Conservation (phyloP, 176 grass and related monocot genomes). For the Paspalum notatum region DNA sequence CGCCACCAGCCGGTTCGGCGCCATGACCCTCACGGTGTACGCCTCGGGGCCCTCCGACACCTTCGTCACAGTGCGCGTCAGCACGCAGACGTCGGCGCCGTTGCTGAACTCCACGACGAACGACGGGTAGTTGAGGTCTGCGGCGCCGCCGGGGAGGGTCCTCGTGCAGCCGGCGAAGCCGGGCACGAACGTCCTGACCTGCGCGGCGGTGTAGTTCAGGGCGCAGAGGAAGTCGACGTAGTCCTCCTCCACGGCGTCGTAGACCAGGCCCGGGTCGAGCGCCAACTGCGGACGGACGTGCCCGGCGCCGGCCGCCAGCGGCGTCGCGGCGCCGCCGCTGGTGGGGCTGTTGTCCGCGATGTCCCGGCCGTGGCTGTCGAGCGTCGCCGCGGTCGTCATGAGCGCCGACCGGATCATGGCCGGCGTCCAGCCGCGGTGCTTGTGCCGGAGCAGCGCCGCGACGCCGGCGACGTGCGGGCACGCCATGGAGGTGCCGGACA, state of each 20-base stretch:
- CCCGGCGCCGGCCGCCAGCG: conserved; percentile 35
- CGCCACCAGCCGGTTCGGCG: conserved; percentile 38
- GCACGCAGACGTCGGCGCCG: background rate
- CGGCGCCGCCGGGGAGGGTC: conserved; percentile 8
- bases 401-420: conserved; percentile 58
- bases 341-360: background rate
- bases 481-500: conserved; percentile 57
- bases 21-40: conserved; percentile 37
- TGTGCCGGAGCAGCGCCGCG: conserved; percentile 31
- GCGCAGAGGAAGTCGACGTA: conserved; percentile 48
- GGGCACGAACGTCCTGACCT: conserved; percentile 28
- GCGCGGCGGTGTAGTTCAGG: conserved; percentile 49
- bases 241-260: conserved; percentile 47
- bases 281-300: conserved; percentile 47
- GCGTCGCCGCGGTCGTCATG: conserved; percentile 42
- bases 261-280: conserved; percentile 50
- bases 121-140: conserved; percentile 58
- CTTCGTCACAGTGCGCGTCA: conserved; percentile 36
- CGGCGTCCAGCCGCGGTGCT: conserved; percentile 37
- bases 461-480: conserved; percentile 51
- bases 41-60: conserved; percentile 48
- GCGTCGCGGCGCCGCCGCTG: conserved; percentile 33
- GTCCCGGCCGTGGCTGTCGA: conserved; percentile 33
- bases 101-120: conserved; percentile 47
- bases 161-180: conserved; percentile 9